These are phyloP conservation scores for Solanum hybrid DNA, from an alignment of 305 asterid genomes.

Conservation along the genomic window DNA sequence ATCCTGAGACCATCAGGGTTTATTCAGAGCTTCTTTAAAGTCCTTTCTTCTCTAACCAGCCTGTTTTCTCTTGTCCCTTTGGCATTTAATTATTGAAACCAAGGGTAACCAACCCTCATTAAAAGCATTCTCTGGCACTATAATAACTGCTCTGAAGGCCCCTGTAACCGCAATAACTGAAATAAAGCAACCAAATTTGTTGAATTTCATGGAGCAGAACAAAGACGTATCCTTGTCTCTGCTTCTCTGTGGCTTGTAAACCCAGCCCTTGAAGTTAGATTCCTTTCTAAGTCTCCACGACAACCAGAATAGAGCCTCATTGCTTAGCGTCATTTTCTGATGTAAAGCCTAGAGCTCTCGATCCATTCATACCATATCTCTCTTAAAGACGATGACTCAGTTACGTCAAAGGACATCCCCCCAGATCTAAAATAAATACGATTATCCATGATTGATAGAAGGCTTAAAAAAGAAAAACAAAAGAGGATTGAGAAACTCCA, in stretches of 20 bases:
- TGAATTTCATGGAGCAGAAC: not conserved
- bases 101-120: not conserved
- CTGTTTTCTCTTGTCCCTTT: not conserved
- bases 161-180: not conserved
- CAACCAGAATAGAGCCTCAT: not conserved
- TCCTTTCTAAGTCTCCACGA: not conserved
- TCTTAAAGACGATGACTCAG: not conserved
- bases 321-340: not conserved
- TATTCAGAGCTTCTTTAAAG: not conserved
- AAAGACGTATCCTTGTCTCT: not conserved
- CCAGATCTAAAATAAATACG: not conserved
- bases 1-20: not conserved
- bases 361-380: not conserved
- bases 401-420: not conserved
- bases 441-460: not conserved
- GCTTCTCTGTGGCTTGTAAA: not conserved
- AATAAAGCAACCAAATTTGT: not conserved
- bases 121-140: not conserved
- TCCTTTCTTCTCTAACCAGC: not conserved
- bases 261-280: not conserved
- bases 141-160: not conserved
- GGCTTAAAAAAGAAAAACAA: not conserved
- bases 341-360: not conserved
- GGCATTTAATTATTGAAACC: not conserved
- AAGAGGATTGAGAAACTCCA: not conserved